Evolutionary conservation across 129 eudicot species (phyloP).

Genomic region (Heracleum sosnowskyi): DNA sequence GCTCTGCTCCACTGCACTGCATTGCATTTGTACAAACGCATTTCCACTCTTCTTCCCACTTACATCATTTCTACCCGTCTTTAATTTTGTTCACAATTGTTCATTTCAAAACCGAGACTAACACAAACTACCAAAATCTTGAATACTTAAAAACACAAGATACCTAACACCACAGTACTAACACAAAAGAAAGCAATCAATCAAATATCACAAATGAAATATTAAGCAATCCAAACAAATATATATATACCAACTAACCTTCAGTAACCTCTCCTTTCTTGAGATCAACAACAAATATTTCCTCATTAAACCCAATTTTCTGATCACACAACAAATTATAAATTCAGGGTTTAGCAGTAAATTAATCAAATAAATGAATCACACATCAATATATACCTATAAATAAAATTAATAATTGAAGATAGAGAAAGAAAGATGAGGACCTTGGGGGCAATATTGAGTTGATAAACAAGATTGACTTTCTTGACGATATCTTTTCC

Average conservation of each 20-base stretch:
- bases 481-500: conserved; percentile 66
- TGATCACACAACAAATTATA: conserved; percentile 21
- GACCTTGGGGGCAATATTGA: conserved; percentile 90
- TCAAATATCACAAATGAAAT: not conserved
- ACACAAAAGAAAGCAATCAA: too few species aligned
- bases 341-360: not conserved
- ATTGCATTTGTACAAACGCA: too few species aligned
- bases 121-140: not conserved
- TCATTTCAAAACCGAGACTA: too few species aligned
- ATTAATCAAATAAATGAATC: not conserved
- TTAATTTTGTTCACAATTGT: not conserved
- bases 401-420: not conserved
- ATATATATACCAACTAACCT: conserved; percentile 37
- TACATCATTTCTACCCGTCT: not conserved
- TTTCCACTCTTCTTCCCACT: too few species aligned
- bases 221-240: not conserved
- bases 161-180: not conserved
- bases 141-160: not conserved
- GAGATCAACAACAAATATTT: conserved; percentile 77
- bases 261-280: conserved; percentile 94
- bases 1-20: too few species aligned
- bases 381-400: not conserved
- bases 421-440: not conserved
- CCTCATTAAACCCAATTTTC: conserved; percentile 94
- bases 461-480: conserved; percentile 77